Conservation (phyloP, 495 filamentous ascomycete genomes). For the Letharia columbiana region DNA sequence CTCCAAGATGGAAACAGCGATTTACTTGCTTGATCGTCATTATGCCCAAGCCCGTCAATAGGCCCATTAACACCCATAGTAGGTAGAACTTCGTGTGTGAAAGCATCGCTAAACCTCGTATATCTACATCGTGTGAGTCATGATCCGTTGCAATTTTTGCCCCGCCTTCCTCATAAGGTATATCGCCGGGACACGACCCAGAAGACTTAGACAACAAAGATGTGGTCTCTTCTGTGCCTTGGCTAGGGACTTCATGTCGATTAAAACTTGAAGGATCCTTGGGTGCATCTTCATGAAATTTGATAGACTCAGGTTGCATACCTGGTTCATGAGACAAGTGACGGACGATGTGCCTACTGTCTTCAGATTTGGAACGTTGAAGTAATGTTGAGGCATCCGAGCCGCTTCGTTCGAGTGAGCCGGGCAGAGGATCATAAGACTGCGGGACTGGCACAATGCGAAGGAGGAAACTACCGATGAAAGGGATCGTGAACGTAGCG, state of each 20-base stretch:
- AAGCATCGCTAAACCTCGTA: conserved; percentile 78
- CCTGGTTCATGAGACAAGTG: conserved; percentile 52
- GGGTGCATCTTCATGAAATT: conserved; percentile 9
- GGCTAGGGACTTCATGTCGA: conserved; percentile 28
- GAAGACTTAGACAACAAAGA: conserved; percentile 67
- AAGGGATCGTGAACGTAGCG: conserved; percentile 68
- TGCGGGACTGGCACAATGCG: conserved; percentile 57
- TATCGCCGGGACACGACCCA: conserved; percentile 36
- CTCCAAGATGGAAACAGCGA: neutral
- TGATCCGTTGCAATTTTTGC: conserved; percentile 21
- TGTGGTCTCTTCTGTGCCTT: conserved; percentile 63
- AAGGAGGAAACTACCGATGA: conserved; percentile 72
- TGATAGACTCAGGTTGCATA: conserved; percentile 44
- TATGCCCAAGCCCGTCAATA: conserved; percentile 83
- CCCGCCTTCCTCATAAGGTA: conserved; percentile 22
- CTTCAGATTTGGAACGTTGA: conserved; percentile 52
- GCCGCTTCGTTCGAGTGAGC: conserved; percentile 37
- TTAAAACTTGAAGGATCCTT: conserved; percentile 12
- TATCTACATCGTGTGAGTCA: conserved; percentile 70
- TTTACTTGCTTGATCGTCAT: conserved; percentile 95
- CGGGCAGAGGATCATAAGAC: conserved; percentile 57
- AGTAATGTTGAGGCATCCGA: conserved; percentile 44
- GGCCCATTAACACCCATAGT: conserved; percentile 72
- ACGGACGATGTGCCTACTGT: conserved; percentile 37
- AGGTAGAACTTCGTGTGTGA: conserved; percentile 78